Evolutionary conservation across 176 grass and related monocot genomes (phyloP).

Genomic region (Rhynchospora breviuscula): DNA sequence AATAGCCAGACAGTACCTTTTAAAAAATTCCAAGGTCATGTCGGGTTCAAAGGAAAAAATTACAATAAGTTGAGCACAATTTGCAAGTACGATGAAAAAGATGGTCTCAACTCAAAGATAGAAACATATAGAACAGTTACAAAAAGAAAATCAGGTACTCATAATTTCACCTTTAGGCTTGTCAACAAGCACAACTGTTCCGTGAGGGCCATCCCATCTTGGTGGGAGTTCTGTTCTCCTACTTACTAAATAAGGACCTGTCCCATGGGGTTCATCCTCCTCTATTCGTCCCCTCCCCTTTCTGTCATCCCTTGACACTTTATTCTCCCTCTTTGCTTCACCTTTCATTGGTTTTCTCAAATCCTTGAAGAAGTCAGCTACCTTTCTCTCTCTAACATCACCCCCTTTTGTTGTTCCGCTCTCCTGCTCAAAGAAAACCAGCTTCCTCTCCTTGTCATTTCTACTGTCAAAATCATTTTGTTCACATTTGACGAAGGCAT

Average conservation of each 20-base stretch:
- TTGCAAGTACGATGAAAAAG: not conserved
- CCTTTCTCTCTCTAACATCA: conserved; percentile 73
- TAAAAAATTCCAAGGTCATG: not conserved
- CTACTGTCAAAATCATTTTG: not conserved
- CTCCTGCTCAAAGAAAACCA: conserved; percentile 73
- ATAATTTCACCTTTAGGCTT: conserved; percentile 81
- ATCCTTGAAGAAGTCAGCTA: conserved; percentile 87
- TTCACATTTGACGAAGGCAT: conserved; percentile 59
- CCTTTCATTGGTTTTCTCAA: conserved; percentile 49
- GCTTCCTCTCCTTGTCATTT: conserved; percentile 37
- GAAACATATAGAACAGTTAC: not conserved
- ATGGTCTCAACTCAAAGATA: not conserved
- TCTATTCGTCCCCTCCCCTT: conserved; percentile 1
- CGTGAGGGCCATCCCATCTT: conserved; percentile 65
- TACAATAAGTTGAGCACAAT: conserved; percentile 6
- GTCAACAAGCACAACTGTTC: conserved; percentile 80
- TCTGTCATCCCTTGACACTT: conserved; percentile 4
- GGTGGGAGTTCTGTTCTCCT: conserved; percentile 79
- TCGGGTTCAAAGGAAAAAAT: not conserved
- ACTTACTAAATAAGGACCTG: conserved; percentile 49
- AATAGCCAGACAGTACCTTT: not conserved
- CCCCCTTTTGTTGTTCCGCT: conserved; percentile 24
- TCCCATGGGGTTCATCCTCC: conserved; percentile 17
- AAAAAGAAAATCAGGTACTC: not conserved
- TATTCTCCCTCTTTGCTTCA: not conserved